Conservation (phyloP, 192 early-diverging fungal species). For the Coemansia sp. region DNA sequence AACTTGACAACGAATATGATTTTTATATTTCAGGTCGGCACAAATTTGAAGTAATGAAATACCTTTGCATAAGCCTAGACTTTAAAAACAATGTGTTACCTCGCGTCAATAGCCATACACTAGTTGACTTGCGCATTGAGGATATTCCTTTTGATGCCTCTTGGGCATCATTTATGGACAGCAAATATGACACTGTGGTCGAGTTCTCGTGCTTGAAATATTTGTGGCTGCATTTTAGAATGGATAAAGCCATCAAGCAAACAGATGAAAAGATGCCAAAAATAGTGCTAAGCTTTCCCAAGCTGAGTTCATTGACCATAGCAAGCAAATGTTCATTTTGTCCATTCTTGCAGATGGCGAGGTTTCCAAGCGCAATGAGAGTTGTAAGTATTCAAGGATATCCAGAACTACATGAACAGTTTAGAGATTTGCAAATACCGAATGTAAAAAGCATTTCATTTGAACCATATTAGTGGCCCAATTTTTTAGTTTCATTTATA, state of each 20-base stretch:
- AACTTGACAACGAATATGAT: no score
- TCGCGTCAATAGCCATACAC: neutral
- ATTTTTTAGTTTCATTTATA: no score
- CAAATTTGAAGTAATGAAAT: neutral
- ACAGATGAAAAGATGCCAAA: no score
- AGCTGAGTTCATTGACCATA: neutral
- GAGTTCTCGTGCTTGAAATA: neutral
- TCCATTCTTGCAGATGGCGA: neutral
- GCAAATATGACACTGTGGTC: neutral
- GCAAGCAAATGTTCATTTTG: neutral
- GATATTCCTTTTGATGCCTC: neutral
- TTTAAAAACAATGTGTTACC: neutral
- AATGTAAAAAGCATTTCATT: no score
- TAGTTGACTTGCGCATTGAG: neutral
- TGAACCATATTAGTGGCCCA: no score
- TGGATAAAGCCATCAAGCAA: neutral
- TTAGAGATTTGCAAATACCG: neutral
- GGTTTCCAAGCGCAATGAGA: neutral
- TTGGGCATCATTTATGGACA: neutral
- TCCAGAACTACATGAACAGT: neutral
- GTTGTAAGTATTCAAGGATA: neutral
- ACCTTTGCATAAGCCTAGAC: neutral
- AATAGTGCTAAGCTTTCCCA: neutral
- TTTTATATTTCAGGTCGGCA: no score
- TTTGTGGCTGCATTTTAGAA: neutral